Base-by-base conservation (phyloP, 139 green algal species). In the Tetradesmus obliquus region DNA sequence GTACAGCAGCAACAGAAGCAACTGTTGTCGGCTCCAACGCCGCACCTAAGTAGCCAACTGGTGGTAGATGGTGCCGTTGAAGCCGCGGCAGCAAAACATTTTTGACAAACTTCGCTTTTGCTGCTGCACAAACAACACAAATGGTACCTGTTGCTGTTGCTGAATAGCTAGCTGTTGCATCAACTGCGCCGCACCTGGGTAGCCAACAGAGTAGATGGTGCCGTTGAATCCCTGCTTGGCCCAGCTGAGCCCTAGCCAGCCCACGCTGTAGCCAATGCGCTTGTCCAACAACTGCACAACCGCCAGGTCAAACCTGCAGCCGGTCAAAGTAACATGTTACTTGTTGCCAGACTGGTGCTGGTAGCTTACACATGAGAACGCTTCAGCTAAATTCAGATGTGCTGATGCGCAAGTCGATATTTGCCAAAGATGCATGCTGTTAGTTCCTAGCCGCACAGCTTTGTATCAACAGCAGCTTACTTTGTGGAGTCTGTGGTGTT, bases 181-280 rank as follows among this genome's bases (percentile, higher is more conserved):
- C 8, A 22, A 66, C 57, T 9, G 12, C 81, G 66, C 3, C 53
- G 12, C 12, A 69, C 81, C 82, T 45, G 55, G 55, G 82, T 74
- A 87, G 3, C 82, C 82, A 15, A 24, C 19, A 51, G 10, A 60
- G 55, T 72, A 72, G 82, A 76, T 53, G 3, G 3, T 45, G 55
- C 82, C 82, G 5, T 76, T 87, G 55, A 55, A 87, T 3, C 55
- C 55, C 82, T 51, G 19, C 55, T 71, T 71, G 20, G 53, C 20
- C 82, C 82, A 87, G 19, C 13, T 55, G 13, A 87, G 10, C 3
- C 82, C 82, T 5, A 87, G 55, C 82, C 82, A 87, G 55, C 82
- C 82, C 5, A 24, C 58, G 12, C 4, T 51, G 55, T 54, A 51
- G 55, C 82, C 82, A 53, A 71, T 17, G 17, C 6, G 8, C 19